Evolutionary conservation across 345 rosid genomes (phyloP), one percentile per base, ranked within the genome.

Genomic region (Ceriops zippeliana): DNA sequence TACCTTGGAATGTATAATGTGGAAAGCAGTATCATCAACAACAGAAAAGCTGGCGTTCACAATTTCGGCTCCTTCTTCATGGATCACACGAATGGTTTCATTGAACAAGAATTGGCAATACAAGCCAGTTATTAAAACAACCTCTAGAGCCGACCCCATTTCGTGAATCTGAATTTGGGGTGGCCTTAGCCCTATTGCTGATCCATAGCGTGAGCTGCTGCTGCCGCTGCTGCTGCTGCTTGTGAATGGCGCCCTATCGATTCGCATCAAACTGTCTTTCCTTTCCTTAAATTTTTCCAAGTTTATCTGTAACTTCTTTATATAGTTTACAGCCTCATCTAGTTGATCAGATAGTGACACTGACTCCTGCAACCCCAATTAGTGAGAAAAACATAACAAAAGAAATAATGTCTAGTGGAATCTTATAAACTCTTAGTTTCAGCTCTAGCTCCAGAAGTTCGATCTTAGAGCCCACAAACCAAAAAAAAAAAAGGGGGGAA

Each of bases 211-310:
- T 21, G 46, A 38, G 6, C 67, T 21, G 53, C 37, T 47, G 21
- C 35, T 20, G 49, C 49, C 13, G 6, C 67, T 21, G 53, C 37
- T 47, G 21, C 35, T 20, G 49, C 49, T 42, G 15, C 17, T 42
- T 13, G 4, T 42, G 15, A 3, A 15, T 6, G 42, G 5, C 20
- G 27, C 17, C 31, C 38, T 58, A 7, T 65, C 70, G 4, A 42
- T 60, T 56, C 64, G 72, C 76, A 62, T 38, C 52, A 89, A 65
- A 7, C 63, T 71, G 13, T 82, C 76, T 74, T 84, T 89, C 63
- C 31, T 84, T 65, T 83, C 85, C 73, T 68, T 86, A 86, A 86
- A 38, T 70, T 37, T 82, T 74, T 84, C 91, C 81, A 89, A 42
- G 38, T 79, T 84, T 8, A 46, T 67, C 76, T 85, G 87, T 69